These are phyloP conservation scores for Tolypocladium pustulatum DNA, from an alignment of 2,329 filamentous ascomycete species.

Conservation along the genomic window DNA sequence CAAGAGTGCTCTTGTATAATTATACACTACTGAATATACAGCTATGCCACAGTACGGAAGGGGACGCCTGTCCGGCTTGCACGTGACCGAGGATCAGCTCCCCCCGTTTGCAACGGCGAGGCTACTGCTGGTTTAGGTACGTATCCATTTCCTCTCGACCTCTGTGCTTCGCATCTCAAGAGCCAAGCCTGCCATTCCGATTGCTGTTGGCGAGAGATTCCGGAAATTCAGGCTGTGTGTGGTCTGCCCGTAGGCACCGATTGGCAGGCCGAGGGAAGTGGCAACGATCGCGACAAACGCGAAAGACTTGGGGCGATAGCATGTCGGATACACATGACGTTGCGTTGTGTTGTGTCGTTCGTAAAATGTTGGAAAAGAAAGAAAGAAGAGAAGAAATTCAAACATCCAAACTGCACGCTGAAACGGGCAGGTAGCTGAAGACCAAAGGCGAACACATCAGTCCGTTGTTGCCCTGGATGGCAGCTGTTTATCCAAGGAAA, in stretches of 20 bases:
- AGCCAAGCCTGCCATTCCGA: neutral
- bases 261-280: neutral
- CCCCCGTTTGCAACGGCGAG: neutral
- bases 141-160: neutral
- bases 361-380: neutral
- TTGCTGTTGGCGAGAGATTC: neutral
- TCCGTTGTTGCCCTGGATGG: neutral
- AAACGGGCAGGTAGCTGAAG: neutral
- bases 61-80: neutral
- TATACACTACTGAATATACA: conserved; percentile 14
- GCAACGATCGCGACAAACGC: neutral
- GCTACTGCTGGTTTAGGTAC: neutral
- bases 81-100: neutral
- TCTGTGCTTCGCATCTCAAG: neutral
- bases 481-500: neutral
- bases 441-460: neutral
- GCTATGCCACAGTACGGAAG: conserved; percentile 6
- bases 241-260: neutral
- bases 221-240: neutral
- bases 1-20: conserved; percentile 7
- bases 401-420: conserved; percentile 1
- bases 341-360: conserved; percentile 5
- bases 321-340: conserved; percentile 19
- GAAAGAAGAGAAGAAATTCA: neutral
- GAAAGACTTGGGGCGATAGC: conserved; percentile 5